Evolutionary conservation across 2,329 filamentous ascomycete species (phyloP).

Genomic region (Sarocladium oryzae): DNA sequence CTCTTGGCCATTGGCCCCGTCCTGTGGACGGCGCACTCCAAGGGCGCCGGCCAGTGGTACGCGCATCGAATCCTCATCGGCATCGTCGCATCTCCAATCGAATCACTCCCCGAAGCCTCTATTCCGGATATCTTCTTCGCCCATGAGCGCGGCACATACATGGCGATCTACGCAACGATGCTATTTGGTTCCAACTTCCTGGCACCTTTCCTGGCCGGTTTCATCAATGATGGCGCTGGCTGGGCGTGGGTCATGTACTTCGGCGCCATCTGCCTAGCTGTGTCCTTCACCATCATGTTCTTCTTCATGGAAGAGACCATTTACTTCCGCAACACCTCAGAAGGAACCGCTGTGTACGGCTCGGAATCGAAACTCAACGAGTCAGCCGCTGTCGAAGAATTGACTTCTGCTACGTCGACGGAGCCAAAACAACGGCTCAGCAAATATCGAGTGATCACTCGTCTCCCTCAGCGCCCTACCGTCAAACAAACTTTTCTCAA

Average conservation of each 20-base stretch:
- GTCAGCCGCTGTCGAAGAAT: not conserved
- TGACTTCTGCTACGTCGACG: not conserved
- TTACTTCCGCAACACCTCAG: slow-evolving; percentile 34
- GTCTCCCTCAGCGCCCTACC: not conserved
- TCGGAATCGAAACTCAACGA: not conserved
- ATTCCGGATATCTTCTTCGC: slow-evolving; percentile 36
- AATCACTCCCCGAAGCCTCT: slow-evolving; percentile 38
- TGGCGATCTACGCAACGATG: slow-evolving; percentile 34
- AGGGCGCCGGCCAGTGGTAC: slow-evolving; percentile 30
- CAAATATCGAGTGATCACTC: not conserved
- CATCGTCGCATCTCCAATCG: slow-evolving; percentile 38
- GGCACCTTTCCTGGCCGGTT: slow-evolving; percentile 7
- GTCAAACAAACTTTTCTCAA: not conserved
- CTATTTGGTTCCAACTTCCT: slow-evolving; percentile 16
- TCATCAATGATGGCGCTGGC: slow-evolving; percentile 16
- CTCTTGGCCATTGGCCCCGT: slow-evolving; percentile 23
- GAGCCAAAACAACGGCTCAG: not conserved
- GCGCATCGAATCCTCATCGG: slow-evolving; percentile 37
- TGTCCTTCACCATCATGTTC: slow-evolving; percentile 45
- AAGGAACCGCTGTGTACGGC: slow-evolving; percentile 14
- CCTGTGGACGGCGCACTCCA: slow-evolving; percentile 26
- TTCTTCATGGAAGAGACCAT: slow-evolving; percentile 57
- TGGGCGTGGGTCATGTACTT: slow-evolving; percentile 23
- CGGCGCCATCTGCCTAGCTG: slow-evolving; percentile 42
- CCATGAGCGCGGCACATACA: slow-evolving; percentile 36